Conservation (phyloP, 352 stramenopile genomes). For the Phytophthora lateralis region DNA sequence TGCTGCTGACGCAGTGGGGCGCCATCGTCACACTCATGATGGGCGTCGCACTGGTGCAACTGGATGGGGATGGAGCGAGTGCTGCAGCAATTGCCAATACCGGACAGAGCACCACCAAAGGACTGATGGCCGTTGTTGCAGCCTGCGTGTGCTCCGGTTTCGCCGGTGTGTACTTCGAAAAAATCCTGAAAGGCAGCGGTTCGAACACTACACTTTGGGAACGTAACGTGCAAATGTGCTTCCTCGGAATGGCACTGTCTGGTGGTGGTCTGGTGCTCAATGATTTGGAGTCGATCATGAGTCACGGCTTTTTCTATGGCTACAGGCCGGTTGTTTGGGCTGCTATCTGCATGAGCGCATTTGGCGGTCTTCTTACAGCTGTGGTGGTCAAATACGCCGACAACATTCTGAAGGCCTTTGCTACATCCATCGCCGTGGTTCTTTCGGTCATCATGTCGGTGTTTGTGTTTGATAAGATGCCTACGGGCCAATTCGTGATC, state of each 20-base stretch:
- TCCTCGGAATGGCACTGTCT: slow-evolving; percentile 71
- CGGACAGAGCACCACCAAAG: slow-evolving; percentile 68
- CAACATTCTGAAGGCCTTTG: slow-evolving; percentile 89
- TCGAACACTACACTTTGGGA: slow-evolving; percentile 78
- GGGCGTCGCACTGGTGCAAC: slow-evolving; percentile 78
- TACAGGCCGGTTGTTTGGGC: slow-evolving; percentile 82
- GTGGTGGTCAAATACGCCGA: slow-evolving; percentile 89
- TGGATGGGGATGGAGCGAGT: slow-evolving; percentile 50
- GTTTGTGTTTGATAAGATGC: slow-evolving; percentile 86
- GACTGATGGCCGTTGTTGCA: slow-evolving; percentile 67
- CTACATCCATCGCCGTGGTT: slow-evolving; percentile 83
- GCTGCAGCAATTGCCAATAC: slow-evolving; percentile 10
- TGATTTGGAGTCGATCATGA: slow-evolving; percentile 57
- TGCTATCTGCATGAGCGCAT: slow-evolving; percentile 68
- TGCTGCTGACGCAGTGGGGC: slow-evolving; percentile 79
- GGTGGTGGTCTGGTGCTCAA: slow-evolving; percentile 66
- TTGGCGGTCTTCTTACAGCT: slow-evolving; percentile 79
- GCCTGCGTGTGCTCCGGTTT: slow-evolving; percentile 85
- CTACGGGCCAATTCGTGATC: slow-evolving; percentile 72
- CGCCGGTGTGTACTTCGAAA: slow-evolving; percentile 87
- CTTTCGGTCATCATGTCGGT: slow-evolving; percentile 84
- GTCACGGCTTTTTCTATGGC: slow-evolving; percentile 79
- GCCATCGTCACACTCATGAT: slow-evolving; percentile 83
- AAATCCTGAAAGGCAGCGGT: slow-evolving; percentile 77
- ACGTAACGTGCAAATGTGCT: slow-evolving; percentile 84